These are phyloP conservation scores for Allomyces macrogynus DNA, from an alignment of 192 early-diverging fungal species.

Conservation along the genomic window DNA sequence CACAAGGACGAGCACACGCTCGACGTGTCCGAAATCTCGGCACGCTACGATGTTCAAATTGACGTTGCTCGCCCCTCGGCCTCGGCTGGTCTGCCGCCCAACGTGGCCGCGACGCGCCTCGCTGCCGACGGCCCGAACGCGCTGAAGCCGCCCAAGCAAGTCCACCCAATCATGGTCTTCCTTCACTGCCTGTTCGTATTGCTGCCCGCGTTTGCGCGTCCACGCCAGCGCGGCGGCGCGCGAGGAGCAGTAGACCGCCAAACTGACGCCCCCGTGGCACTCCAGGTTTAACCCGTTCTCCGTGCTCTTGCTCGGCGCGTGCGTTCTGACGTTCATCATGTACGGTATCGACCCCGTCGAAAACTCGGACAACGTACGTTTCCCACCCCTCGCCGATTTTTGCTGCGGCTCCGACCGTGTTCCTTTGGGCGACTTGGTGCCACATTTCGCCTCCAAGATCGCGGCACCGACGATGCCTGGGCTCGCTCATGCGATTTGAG, in stretches of 20 bases:
- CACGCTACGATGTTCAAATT: conserved; percentile 23
- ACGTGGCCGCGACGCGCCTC: conserved; percentile 43
- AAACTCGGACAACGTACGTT: conserved; percentile 60
- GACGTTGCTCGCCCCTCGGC: conserved; percentile 36
- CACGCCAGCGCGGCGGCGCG: no score
- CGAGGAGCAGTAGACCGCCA: no score
- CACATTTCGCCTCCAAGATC: no score
- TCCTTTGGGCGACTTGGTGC: no score
- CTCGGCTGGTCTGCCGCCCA: conserved; percentile 43
- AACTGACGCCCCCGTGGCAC: no score
- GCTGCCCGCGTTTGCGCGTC: conserved; percentile 21
- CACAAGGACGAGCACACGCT: conserved; percentile 37
- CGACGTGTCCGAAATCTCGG: conserved; percentile 24
- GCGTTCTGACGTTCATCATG: conserved; percentile 61
- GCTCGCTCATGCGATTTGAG: no score
- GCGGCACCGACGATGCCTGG: no score
- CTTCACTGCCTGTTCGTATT: conserved; percentile 76
- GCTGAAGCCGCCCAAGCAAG: conserved; percentile 69
- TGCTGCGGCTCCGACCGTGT: no score
- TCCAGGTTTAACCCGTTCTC: conserved; percentile 35
- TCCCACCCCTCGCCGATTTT: neutral
- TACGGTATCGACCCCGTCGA: conserved; percentile 48
- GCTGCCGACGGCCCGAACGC: conserved; percentile 57
- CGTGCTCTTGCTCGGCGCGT: conserved; percentile 60
- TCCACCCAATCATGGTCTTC: conserved; percentile 53